These are phyloP conservation scores for Globisporangium cystogenes DNA, from an alignment of 352 stramenopile genomes.

Conservation along the genomic window DNA sequence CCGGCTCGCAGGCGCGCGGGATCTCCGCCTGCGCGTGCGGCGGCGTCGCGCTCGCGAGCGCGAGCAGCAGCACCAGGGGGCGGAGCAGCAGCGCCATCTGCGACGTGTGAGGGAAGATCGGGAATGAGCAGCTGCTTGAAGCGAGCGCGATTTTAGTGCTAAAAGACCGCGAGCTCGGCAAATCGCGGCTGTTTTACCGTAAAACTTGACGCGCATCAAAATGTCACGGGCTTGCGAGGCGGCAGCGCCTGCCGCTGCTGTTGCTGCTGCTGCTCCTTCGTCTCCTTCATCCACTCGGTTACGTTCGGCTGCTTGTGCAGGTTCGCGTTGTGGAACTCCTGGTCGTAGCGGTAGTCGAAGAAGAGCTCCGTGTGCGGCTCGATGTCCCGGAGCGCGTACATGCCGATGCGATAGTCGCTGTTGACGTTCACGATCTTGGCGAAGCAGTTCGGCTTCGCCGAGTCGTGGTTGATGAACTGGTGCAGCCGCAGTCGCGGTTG, in stretches of 20 bases:
- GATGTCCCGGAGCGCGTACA: constrained; percentile 91
- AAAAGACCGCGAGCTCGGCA: not conserved
- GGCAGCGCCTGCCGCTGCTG: not conserved
- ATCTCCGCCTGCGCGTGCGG: constrained; percentile 18
- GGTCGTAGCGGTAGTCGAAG: constrained; percentile 82
- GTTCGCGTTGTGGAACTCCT: constrained; percentile 54
- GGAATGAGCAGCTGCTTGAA: not conserved
- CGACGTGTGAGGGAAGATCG: not conserved
- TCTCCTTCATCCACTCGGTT: constrained; percentile 63
- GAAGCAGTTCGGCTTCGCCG: constrained; percentile 80
- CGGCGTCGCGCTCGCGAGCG: not conserved
- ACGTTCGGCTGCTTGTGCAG: constrained; percentile 57
- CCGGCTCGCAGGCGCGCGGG: constrained; percentile 42
- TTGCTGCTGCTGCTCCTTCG: constrained; percentile 2
- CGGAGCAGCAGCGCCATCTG: not conserved
- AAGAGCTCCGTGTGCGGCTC: constrained; percentile 84
- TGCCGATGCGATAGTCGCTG: constrained; percentile 90
- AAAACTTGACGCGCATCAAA: constrained; percentile 1
- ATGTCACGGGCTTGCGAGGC: constrained; percentile 3
- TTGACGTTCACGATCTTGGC: constrained; percentile 90
- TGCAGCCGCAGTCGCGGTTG: not conserved
- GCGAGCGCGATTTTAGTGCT: not conserved
- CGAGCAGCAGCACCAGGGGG: not conserved
- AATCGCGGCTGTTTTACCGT: not conserved
- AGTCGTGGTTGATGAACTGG: constrained; percentile 89